phyloP scores from a whole-genome alignment of 768 basidiomycete genomes.

The Crepidotus variabilis region DNA sequence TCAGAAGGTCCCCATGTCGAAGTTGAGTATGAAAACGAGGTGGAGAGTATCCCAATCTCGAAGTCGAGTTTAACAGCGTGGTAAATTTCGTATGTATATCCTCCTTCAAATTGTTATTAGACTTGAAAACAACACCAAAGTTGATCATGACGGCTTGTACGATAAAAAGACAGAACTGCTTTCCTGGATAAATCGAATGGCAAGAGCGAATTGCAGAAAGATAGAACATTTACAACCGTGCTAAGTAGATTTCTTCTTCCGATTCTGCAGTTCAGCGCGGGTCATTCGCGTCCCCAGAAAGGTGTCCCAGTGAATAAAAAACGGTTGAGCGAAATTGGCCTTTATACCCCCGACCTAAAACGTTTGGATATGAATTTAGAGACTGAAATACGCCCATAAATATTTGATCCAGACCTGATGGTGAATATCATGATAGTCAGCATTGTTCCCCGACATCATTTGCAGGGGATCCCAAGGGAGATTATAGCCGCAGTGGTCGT shows the following conservation, averaged over 20 bases:
- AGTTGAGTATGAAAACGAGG: constrained; percentile 95
- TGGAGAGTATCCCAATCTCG: constrained; percentile 60
- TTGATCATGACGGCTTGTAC: neutral
- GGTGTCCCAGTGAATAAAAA: constrained; percentile 92
- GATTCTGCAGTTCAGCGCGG: constrained; percentile 56
- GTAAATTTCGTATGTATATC: constrained; percentile 27
- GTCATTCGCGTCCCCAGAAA: constrained; percentile 85
- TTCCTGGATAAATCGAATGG: neutral
- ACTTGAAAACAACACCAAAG: neutral
- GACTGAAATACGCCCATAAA: neutral
- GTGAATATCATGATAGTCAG: constrained; percentile 98
- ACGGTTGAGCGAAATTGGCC: constrained; percentile 93
- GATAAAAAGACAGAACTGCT: neutral
- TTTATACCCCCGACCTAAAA: constrained; percentile 81
- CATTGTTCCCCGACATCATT: constrained; percentile 80
- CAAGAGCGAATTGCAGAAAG: neutral
- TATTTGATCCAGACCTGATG: constrained; percentile 63
- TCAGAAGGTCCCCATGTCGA: constrained; percentile 80
- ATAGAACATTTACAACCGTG: constrained; percentile 16
- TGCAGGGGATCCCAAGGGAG: constrained; percentile 93
- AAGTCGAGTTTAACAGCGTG: constrained; percentile 50
- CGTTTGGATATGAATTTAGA: constrained; percentile 1
- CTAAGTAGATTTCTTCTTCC: constrained; percentile 36
- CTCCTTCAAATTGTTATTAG: neutral
- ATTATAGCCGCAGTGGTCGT: constrained; percentile 91